Evolutionary conservation across 2,329 filamentous ascomycete species (phyloP), one percentile per base, ranked within the genome.

Genomic region (Fonsecaea monophora): DNA sequence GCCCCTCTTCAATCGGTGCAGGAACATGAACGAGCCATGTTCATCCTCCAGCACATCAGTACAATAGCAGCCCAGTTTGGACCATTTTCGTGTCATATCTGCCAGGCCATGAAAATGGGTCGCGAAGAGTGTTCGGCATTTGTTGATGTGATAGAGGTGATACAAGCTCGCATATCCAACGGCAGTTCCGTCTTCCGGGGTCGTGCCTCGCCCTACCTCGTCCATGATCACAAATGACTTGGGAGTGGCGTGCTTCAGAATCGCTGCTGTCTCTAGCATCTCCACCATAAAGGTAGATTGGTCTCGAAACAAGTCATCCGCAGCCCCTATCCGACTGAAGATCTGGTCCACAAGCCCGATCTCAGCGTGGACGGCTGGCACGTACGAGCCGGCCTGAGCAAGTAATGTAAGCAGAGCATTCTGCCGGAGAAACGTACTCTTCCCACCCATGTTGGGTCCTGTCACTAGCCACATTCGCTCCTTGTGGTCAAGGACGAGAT

Each of bases 211-310:
- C 0, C 95, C 95, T 42, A 99, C 92, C 82, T 99, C 95, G 77
- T 99, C 95, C 94, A 99, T 98, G 77, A 99, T 94, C 68, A 95
- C 94, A 74, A 99, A 96, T 0, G 91, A 95, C 30, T 90, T 86
- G 1, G 88, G 81, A 0, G 94, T 98, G 0, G 95, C 94, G 71
- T 91, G 85, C 68, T 90, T 91, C 60, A 99, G 84, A 61, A 99
- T 99, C 32, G 90, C 86, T 1, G 94, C 94, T 21, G 95, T 97
- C 80, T 99, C 95, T 1, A 97, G 85, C 95, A 99, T 99, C 81
- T 99, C 95, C 0, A 98, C 92, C 95, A 99, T 98, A 79, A 99
- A 99, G 0, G 96, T 99, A 61, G 92, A 97, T 78, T 98, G 94
- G 80, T 97, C 91, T 59, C 89, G 87, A 81, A 91, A 97, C n/a